These are phyloP conservation scores for Notholithocarpus densiflorus DNA, from an alignment of 306 rosid genomes.

Conservation along the genomic window DNA sequence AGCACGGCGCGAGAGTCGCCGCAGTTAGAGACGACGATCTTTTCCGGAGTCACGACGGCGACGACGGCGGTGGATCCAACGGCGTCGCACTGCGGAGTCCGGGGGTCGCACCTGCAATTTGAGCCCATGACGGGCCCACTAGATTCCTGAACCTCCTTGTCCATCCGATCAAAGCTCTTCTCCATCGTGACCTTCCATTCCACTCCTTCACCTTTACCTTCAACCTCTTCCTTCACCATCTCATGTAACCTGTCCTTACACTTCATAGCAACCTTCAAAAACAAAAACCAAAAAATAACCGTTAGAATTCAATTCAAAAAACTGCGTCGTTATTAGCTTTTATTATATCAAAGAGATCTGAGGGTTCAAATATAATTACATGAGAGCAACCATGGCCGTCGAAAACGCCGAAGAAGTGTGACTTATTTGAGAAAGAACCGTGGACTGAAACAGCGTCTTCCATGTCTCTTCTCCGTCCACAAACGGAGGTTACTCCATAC, in stretches of 20 bases:
- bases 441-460: conserved; percentile 73
- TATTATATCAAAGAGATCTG: background rate
- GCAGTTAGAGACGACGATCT: conserved; percentile 72
- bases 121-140: background rate
- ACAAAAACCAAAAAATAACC: background rate
- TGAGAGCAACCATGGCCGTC: conserved; percentile 99
- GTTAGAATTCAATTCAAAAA: background rate
- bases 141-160: conserved; percentile 34
- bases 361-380: conserved; percentile 31
- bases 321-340: background rate
- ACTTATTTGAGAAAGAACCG: conserved; percentile 23
- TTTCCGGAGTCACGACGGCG: conserved; percentile 49
- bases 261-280: conserved; percentile 38
- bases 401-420: conserved; percentile 78
- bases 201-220: background rate
- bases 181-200: conserved; percentile 47
- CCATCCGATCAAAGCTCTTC: conserved; percentile 38
- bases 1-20: conserved; percentile 97
- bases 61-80: conserved; percentile 93
- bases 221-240: conserved; percentile 40
- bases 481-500: conserved; percentile 72
- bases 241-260: conserved; percentile 47
- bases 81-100: conserved; percentile 75
- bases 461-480: conserved; percentile 92
- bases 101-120: conserved; percentile 47